Conservation (phyloP, 2,329 filamentous ascomycete species). For the Capronia americana region DNA sequence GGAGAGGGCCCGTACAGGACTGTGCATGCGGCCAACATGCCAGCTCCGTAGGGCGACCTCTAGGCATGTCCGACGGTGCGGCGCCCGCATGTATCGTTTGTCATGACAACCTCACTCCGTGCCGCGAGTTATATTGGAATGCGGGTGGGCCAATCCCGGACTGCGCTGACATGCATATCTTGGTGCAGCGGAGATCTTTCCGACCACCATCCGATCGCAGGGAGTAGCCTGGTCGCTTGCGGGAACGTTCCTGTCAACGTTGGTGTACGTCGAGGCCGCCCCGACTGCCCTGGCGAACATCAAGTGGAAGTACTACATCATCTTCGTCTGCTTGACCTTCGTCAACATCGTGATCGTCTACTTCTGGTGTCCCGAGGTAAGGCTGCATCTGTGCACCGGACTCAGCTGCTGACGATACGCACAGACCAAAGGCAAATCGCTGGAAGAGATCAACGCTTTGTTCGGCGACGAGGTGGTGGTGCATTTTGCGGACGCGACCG, state of each 20-base stretch:
- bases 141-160: slow-evolving; percentile 5
- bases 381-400: slow-evolving; percentile 21
- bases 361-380: slow-evolving; percentile 50
- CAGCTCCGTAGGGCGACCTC: slow-evolving; percentile 9
- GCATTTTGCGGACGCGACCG: slow-evolving; percentile 41
- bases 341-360: slow-evolving; percentile 33
- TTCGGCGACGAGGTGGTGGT: slow-evolving; percentile 35
- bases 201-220: slow-evolving; percentile 36
- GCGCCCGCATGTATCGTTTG: slow-evolving; percentile 6
- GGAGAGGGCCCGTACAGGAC: background rate
- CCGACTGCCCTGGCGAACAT: slow-evolving; percentile 45
- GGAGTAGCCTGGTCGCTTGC: slow-evolving; percentile 35
- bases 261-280: slow-evolving; percentile 33
- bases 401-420: background rate
- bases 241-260: slow-evolving; percentile 31
- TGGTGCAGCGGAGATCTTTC: slow-evolving; percentile 36
- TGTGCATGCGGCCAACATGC: background rate
- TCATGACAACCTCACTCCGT: slow-evolving; percentile 4
- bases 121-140: slow-evolving; percentile 1
- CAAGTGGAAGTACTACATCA: slow-evolving; percentile 45
- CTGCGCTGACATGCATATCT: slow-evolving; percentile 22
- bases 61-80: slow-evolving; percentile 7
- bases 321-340: slow-evolving; percentile 52
- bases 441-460: slow-evolving; percentile 37
- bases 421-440: slow-evolving; percentile 31